Evolutionary conservation across 768 basidiomycete genomes (phyloP).

Genomic region (Macrolepiota fuliginosa): DNA sequence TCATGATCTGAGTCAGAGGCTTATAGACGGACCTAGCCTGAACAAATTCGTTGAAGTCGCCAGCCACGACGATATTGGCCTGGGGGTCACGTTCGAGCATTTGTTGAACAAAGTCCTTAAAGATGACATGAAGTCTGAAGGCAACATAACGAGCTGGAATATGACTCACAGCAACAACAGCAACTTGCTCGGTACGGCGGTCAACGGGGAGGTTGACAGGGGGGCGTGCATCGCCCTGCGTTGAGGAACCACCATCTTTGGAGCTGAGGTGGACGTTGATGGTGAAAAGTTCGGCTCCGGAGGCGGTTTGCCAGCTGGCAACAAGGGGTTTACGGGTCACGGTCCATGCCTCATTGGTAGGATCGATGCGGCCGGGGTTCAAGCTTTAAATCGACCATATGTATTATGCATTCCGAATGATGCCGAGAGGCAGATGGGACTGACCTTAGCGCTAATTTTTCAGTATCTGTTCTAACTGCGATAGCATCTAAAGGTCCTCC

Average conservation of each 20-base stretch:
- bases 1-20: slow-evolving; percentile 37
- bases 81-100: slow-evolving; percentile 38
- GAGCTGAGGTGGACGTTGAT: slow-evolving; percentile 60
- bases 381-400: slow-evolving; percentile 38
- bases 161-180: slow-evolving; percentile 44
- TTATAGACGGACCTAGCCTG: slow-evolving; percentile 51
- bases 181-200: slow-evolving; percentile 47
- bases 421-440: slow-evolving; percentile 7
- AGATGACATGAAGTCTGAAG: neutral
- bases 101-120: slow-evolving; percentile 45
- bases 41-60: slow-evolving; percentile 62
- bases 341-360: slow-evolving; percentile 51
- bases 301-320: slow-evolving; percentile 49
- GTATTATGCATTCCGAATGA: neutral
- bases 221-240: slow-evolving; percentile 54
- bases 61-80: slow-evolving; percentile 52
- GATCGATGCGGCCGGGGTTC: slow-evolving; percentile 64
- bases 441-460: slow-evolving; percentile 41
- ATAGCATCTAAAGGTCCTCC: slow-evolving; percentile 49
- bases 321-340: slow-evolving; percentile 59
- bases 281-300: slow-evolving; percentile 48
- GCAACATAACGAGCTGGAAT: neutral
- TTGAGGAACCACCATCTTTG: slow-evolving; percentile 54
- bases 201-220: slow-evolving; percentile 54
- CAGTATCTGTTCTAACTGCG: slow-evolving; percentile 28